Base-by-base conservation (phyloP, 1,284 basidiomycete genomes). In the Cerrena zonata region DNA sequence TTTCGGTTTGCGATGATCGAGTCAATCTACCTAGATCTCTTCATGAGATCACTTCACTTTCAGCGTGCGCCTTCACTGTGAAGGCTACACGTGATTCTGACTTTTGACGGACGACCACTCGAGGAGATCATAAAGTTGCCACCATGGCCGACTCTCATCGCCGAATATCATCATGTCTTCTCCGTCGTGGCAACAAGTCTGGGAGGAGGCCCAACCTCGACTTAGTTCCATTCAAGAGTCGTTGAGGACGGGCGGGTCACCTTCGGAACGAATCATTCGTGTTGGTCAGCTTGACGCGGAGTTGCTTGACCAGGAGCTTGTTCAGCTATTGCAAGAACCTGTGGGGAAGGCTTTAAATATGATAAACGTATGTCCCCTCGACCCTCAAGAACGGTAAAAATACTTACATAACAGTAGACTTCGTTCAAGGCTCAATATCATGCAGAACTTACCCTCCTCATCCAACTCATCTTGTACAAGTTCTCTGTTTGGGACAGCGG, bases 251-350 rank as follows among this genome's bases (percentile, higher is more conserved):
- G 53, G 60, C 12, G 52, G 59, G 11, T 55, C 64, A 5, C 69
- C 72, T 27, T 53, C 58, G 47, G 65, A 76, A 24, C 75, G 84
- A 21, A 74, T 86, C 5, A 76, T 84, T 26, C 86, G 94, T 47
- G 93, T 98, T 38, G 88, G 88, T 23, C 92, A 97, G 69, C 80
- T 98, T 44, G 96, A 99, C 68, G 86, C 95, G 1, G 88, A 94
- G 60, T 76, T 95, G 25, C 79, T 99, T 42, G 96, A 99, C 70
- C 82, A 86, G 53, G 94, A 98, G 58, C 79, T 99, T 15, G 81
- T 89, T 18, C 78, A 84, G 23, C 73, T 97, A 54, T 77, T 99
- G 18, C 82, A 84, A 58, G 90, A 91, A 50, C 92, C 92, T n/a
- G 68, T 98, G 41, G 76, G 76, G 54, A 84, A 82, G 55, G 83